Evolutionary conservation across 2,329 filamentous ascomycete genomes (phyloP).

Genomic region (Alternaria novae-zelandiae): DNA sequence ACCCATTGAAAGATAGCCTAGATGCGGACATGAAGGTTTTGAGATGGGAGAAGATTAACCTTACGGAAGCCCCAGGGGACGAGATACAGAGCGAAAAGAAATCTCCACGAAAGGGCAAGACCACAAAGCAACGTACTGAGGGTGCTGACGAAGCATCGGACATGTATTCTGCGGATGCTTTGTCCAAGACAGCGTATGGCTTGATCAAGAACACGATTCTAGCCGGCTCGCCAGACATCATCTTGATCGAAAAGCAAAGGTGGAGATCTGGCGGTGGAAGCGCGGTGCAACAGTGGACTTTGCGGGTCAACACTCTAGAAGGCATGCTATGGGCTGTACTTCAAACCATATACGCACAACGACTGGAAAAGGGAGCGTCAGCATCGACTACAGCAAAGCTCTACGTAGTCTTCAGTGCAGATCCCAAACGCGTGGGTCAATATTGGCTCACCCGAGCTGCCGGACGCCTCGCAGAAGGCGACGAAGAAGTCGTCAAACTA

Average conservation of each 20-base stretch:
- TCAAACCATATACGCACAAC: constrained; percentile 24
- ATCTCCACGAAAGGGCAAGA: not conserved
- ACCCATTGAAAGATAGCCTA: not conserved
- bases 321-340: constrained; percentile 76
- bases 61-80: constrained; percentile 15
- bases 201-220: constrained; percentile 60
- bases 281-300: constrained; percentile 79
- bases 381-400: not conserved
- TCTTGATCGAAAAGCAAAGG: constrained; percentile 73
- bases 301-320: constrained; percentile 82
- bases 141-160: constrained; percentile 32
- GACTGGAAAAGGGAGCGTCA: not conserved
- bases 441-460: constrained; percentile 43
- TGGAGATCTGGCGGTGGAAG: constrained; percentile 68
- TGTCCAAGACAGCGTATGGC: constrained; percentile 63
- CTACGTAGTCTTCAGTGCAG: constrained; percentile 35
- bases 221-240: constrained; percentile 65
- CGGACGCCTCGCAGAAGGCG: constrained; percentile 4
- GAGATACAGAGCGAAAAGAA: not conserved
- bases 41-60: constrained; percentile 42
- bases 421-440: constrained; percentile 46
- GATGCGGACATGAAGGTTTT: constrained; percentile 32
- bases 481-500: not conserved
- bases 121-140: not conserved
- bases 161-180: constrained; percentile 59